Evolutionary conservation across 495 filamentous ascomycete species (phyloP).

Genomic region (Endocarpon pusillum): DNA sequence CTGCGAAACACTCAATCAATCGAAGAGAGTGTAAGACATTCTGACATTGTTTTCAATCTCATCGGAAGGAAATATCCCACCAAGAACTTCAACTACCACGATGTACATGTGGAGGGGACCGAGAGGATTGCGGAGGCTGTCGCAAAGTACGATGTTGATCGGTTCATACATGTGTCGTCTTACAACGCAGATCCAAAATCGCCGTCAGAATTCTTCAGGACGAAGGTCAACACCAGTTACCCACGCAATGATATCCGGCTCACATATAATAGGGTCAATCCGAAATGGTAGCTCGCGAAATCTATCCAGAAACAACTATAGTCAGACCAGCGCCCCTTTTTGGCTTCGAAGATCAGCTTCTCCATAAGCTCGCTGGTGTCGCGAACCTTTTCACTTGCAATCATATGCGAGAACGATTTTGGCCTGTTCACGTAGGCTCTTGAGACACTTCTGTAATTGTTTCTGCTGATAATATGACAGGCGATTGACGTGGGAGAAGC

Average conservation of each 20-base stretch:
- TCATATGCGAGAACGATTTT: conserved; percentile 77
- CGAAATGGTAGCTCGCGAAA: conserved; percentile 68
- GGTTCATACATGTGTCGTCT: conserved; percentile 92
- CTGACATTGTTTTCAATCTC: conserved; percentile 93
- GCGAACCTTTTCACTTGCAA: conserved; percentile 78
- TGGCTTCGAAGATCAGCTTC: conserved; percentile 83
- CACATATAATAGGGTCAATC: conserved; percentile 41
- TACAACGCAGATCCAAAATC: conserved; percentile 77
- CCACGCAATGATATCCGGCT: neutral
- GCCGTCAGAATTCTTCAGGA: conserved; percentile 69
- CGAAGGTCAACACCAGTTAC: conserved; percentile 58
- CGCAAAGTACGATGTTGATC: conserved; percentile 96
- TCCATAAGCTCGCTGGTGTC: conserved; percentile 64
- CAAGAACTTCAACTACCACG: conserved; percentile 89
- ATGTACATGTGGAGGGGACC: conserved; percentile 88
- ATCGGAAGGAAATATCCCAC: conserved; percentile 87
- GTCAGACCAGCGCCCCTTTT: conserved; percentile 89
- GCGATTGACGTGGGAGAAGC: conserved; percentile 77
- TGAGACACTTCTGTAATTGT: conserved; percentile 7
- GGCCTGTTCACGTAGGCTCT: conserved; percentile 74
- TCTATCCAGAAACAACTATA: conserved; percentile 97
- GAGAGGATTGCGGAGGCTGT: conserved; percentile 90
- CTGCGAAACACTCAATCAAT: conserved; percentile 89
- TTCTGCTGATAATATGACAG: conserved; percentile 24
- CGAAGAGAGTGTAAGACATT: conserved; percentile 91